Conservation (phyloP, 306 rosid genomes). For the Cucumis hystrix region DNA sequence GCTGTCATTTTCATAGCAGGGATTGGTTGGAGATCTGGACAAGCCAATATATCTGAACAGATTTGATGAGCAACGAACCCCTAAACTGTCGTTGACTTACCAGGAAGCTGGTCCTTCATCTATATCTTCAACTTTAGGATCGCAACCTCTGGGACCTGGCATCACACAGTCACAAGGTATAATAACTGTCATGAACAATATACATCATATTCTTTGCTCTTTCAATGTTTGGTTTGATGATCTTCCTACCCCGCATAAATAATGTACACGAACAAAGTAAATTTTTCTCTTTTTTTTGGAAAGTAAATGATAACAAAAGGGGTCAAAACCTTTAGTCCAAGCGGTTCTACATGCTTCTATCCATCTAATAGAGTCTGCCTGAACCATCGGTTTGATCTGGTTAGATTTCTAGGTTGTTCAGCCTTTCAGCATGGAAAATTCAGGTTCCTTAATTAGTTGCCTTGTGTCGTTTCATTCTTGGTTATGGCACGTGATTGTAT, state of each 20-base stretch:
- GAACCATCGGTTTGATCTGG: neutral
- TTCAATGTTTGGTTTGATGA: neutral
- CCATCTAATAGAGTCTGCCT: neutral
- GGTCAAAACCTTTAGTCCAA: neutral
- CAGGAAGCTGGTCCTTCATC: slow-evolving; percentile 1
- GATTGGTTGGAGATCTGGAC: neutral
- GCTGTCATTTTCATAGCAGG: neutral
- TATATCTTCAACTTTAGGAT: slow-evolving; percentile 9
- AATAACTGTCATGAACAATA: neutral
- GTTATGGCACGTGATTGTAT: neutral
- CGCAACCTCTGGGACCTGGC: slow-evolving; percentile 4
- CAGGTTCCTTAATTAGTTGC: neutral
- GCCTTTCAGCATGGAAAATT: neutral
- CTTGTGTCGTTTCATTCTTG: neutral
- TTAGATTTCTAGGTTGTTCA: too few relatives aligned
- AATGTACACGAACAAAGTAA: neutral
- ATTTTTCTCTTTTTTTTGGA: neutral
- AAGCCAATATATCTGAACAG: neutral
- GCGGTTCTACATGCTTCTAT: neutral
- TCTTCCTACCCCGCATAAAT: neutral
- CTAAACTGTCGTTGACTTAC: slow-evolving; percentile 7
- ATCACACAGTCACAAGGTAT: slow-evolving; percentile 23
- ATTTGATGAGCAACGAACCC: neutral
- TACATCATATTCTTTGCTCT: neutral
- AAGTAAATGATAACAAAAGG: neutral